Base-by-base conservation (phyloP, 2,329 filamentous ascomycete genomes). In the Microcera coccophila region DNA sequence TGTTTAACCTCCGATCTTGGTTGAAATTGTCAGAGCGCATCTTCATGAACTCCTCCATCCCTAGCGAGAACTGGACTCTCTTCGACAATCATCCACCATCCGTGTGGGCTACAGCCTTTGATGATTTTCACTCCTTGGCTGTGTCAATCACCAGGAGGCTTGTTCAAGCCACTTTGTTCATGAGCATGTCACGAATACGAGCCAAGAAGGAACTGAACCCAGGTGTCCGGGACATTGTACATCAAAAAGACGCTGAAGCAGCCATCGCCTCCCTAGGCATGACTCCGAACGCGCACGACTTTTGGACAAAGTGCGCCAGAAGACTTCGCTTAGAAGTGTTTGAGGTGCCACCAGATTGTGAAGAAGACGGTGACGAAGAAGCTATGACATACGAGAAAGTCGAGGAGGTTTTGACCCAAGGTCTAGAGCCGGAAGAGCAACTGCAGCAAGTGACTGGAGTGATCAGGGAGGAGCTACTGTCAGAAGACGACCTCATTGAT, bases 71-170 rank as follows among this genome's bases (percentile, higher is more conserved):
- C 59, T 94, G 87, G 87, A 70, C 68, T 24, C 72, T 70, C 29
- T 55, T 86, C 7, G 73, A 75, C 16, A 73, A 76, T n/a, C 73
- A 78, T 42, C 70, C 70, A 3, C 90, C 90, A 0, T 80, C 84
- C 0, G 78, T 95, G 17, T 82, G 85, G 52, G 78, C 82, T 5
- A 90, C 87, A 2, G 82, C 86, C 0, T 74, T 94, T n/a, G 74
- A 79, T 4, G 87, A 93, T 53, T 84, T 95, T 34, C 75, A 90
- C 56, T 77, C 78, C 8, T 64, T 95, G 2, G 71, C 77, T 0
- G 62, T 85, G 1, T 85, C 78, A 40, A 52, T 93, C 12, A 90
- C 86, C 0, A 79, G 78, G 45, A 76, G 86, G 11, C 66, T 95
- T 2, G 71, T 93, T 2, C 79, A 86, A 36, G 79, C 85, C 1